Base-by-base conservation (phyloP, 2,329 filamentous ascomycete genomes). In the Sclerotinia nivalis region DNA sequence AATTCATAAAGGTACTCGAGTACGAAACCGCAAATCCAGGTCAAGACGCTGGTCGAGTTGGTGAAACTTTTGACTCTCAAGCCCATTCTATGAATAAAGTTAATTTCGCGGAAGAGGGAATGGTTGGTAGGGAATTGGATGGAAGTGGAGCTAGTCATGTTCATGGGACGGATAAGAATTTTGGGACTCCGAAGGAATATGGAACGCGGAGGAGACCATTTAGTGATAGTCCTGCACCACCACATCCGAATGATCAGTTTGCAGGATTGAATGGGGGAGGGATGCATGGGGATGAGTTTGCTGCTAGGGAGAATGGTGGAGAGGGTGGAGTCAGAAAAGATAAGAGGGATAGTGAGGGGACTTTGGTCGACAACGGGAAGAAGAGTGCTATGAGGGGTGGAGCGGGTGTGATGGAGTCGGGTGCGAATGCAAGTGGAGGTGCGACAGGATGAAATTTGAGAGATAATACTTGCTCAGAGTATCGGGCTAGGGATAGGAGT, bases 1-100 rank as follows among this genome's bases (percentile, higher is more conserved):
- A 80, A 68, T 73, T 84, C 18, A 79, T 88, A 71, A 85, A 85
- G 75, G 76, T 79, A 60, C 79, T 87, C 40, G 81, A 86, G 70
- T 87, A 86, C 76, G 78, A 83, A 72, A 83, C 45, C 85, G 85
- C 73, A 8, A 76, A 76, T 20, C 74, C 74, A 49, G 73, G 84
- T 10, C 74, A 76, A 66, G 75, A 75, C 25, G 50, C 47, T 10
- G 37, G 28, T 50, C 45, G 56, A 40, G 47, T 68, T 9, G 66
- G 45, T 1, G 66, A 68, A 45, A 13, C n/a, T 8, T 28, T n/a
- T 25, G 49, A 56, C 8, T 40, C 49, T 7, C 28, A 69, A 55
- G 28, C 13, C 25, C 43, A 55, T 2, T n/a, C 58, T 28, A 34
- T 25, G 7, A 25, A 22, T 4, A 65, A 20, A 40, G 58, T 49